Evolutionary conservation across 2,329 filamentous ascomycete genomes (phyloP).

Genomic region (Colletotrichum lini): DNA sequence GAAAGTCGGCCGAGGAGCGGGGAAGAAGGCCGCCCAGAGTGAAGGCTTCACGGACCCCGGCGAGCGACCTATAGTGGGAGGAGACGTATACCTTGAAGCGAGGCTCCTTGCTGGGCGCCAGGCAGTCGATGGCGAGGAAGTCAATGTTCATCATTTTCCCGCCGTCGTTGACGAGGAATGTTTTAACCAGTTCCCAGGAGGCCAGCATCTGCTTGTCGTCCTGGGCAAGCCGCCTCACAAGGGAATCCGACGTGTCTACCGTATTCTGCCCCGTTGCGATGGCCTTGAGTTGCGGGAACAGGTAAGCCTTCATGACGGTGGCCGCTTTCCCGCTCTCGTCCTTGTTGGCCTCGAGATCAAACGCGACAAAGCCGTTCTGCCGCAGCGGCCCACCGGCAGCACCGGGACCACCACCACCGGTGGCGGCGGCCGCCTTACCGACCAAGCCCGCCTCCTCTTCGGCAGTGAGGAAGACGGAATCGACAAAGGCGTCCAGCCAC

Average conservation of each 20-base stretch:
- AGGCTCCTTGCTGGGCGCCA: constrained; percentile 6
- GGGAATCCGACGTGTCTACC: constrained; percentile 3
- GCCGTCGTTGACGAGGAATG: not conserved
- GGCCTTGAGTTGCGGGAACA: constrained; percentile 31
- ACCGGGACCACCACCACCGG: not conserved
- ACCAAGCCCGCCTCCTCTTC: constrained; percentile 18
- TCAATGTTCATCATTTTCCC: not conserved
- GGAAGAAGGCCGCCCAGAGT: constrained; percentile 14
- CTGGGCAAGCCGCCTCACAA: not conserved
- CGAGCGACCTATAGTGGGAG: not conserved
- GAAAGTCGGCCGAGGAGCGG: not conserved
- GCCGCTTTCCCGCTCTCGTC: constrained; percentile 6
- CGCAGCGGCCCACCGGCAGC: constrained; percentile 4
- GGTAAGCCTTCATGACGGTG: constrained; percentile 28
- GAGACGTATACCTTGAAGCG: constrained; percentile 10
- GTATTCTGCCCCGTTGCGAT: constrained; percentile 18
- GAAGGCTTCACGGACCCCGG: not conserved
- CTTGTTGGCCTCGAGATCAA: constrained; percentile 24
- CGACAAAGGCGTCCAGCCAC: constrained; percentile 26
- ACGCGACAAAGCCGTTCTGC: constrained; percentile 20
- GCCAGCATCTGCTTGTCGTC: not conserved
- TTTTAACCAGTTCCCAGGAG: not conserved
- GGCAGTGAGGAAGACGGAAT: constrained; percentile 26
- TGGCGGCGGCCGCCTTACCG: not conserved
- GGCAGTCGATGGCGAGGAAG: constrained; percentile 32